A percentile compares a stretch with the other conserved stretches of the same genome.
Evolutionary conservation across 2,329 filamentous ascomycete species (phyloP).

Genomic region (Trichoderma koningii): DNA sequence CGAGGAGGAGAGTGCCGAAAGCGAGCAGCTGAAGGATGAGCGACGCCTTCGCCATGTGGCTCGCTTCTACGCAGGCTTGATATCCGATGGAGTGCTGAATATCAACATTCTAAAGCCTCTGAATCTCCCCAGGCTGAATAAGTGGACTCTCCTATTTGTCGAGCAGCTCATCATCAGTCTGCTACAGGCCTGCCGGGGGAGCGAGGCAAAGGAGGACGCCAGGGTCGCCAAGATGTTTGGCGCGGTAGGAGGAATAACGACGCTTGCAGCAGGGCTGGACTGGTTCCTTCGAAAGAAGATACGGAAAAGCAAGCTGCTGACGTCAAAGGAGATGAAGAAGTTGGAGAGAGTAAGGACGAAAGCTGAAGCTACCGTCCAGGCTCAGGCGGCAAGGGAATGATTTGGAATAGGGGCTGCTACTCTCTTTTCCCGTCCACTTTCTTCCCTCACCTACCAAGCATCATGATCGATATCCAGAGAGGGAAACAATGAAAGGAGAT

Average conservation of each 20-base stretch:
- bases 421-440: not conserved
- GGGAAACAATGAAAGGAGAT: not conserved
- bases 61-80: constrained; percentile 56
- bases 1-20: constrained; percentile 55
- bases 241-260: constrained; percentile 62
- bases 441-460: not conserved
- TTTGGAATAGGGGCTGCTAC: not conserved
- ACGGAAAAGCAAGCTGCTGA: constrained; percentile 60
- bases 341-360: constrained; percentile 44
- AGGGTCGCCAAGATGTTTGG: constrained; percentile 67
- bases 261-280: constrained; percentile 72
- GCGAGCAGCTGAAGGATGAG: constrained; percentile 50
- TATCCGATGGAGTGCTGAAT: constrained; percentile 49
- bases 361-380: constrained; percentile 38
- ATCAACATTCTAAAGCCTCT: constrained; percentile 65
- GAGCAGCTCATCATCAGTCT: constrained; percentile 78
- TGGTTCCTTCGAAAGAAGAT: constrained; percentile 80
- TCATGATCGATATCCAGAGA: not conserved
- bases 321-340: constrained; percentile 50
- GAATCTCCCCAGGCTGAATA: constrained; percentile 75
- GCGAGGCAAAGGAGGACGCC: constrained; percentile 54
- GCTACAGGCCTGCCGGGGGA: constrained; percentile 62
- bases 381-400: not conserved
- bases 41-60: constrained; percentile 55
- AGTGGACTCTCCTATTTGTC: constrained; percentile 74